Evolutionary conservation across 768 basidiomycete species (phyloP).

Genomic region (Mycena rosella): DNA sequence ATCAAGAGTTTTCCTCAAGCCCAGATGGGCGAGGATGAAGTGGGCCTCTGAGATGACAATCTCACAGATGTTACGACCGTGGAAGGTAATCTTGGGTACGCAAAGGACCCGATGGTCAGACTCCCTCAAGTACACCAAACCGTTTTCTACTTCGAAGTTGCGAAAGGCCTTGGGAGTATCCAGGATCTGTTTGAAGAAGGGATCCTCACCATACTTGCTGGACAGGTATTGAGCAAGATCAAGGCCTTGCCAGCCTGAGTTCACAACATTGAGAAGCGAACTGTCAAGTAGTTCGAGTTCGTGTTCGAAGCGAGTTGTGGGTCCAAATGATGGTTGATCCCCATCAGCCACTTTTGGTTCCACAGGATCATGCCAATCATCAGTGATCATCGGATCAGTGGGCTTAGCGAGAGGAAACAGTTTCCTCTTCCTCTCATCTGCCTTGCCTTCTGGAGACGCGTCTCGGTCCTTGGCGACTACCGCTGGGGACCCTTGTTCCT

Average conservation of each 20-base stretch:
- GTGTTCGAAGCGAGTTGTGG: neutral
- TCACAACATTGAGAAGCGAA: neutral
- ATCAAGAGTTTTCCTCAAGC: neutral
- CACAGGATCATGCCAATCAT: too few relatives aligned
- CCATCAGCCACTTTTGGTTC: neutral
- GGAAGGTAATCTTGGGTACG: neutral
- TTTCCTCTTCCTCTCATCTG: too few relatives aligned
- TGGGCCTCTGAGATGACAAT: constrained; percentile 3
- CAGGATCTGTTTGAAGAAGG: neutral
- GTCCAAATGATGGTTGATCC: neutral
- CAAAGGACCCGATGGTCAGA: neutral
- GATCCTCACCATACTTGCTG: neutral
- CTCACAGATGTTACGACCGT: neutral
- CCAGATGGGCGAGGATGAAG: constrained; percentile 4
- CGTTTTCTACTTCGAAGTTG: constrained; percentile 3
- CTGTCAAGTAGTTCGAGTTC: too few relatives aligned
- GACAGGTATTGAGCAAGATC: neutral
- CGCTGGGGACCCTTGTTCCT: neutral
- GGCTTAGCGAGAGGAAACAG: neutral
- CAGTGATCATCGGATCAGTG: too few relatives aligned
- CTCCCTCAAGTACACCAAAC: neutral
- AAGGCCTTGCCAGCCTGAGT: constrained; percentile 9
- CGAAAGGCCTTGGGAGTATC: neutral
- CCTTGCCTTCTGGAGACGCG: neutral
- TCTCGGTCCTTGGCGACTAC: neutral